Conservation (phyloP, 1,284 basidiomycete species). For the Ustilago sp. region DNA sequence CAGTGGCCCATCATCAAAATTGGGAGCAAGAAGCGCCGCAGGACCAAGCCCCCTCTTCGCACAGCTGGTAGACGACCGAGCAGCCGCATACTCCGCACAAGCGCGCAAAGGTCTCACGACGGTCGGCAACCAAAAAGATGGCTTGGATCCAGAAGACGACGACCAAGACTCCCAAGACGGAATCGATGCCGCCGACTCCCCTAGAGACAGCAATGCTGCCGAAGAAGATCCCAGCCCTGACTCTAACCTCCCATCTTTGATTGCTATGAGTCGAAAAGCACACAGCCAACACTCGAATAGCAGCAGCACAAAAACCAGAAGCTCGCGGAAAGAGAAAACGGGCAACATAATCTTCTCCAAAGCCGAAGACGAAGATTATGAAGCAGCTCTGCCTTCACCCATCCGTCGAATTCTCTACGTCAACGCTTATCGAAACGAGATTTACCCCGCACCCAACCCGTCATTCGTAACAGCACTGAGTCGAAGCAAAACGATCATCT, state of each 20-base stretch:
- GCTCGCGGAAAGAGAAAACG: slow-evolving; percentile 18
- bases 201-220: slow-evolving; percentile 20
- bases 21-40: slow-evolving; percentile 8
- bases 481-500: slow-evolving; percentile 81
- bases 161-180: slow-evolving; percentile 53
- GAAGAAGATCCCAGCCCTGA: slow-evolving; percentile 16
- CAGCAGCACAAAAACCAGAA: neutral
- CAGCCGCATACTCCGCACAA: slow-evolving; percentile 30
- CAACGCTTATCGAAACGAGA: slow-evolving; percentile 78
- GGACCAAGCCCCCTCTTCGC: slow-evolving; percentile 37
- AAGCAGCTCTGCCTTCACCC: slow-evolving; percentile 30
- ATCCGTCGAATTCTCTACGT: slow-evolving; percentile 83
- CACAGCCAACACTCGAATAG: neutral
- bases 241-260: neutral
- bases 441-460: slow-evolving; percentile 86
- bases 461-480: slow-evolving; percentile 80
- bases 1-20: neutral
- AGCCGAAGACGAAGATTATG: slow-evolving; percentile 72
- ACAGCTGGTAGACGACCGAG: slow-evolving; percentile 36
- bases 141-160: slow-evolving; percentile 55
- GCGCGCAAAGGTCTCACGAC: slow-evolving; percentile 40
- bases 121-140: slow-evolving; percentile 58
- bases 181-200: slow-evolving; percentile 26
- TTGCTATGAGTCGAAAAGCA: neutral
- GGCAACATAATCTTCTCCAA: slow-evolving; percentile 80